Conservation (phyloP, 176 grass and related monocot species). For the Dendrocalamus sinicus region DNA sequence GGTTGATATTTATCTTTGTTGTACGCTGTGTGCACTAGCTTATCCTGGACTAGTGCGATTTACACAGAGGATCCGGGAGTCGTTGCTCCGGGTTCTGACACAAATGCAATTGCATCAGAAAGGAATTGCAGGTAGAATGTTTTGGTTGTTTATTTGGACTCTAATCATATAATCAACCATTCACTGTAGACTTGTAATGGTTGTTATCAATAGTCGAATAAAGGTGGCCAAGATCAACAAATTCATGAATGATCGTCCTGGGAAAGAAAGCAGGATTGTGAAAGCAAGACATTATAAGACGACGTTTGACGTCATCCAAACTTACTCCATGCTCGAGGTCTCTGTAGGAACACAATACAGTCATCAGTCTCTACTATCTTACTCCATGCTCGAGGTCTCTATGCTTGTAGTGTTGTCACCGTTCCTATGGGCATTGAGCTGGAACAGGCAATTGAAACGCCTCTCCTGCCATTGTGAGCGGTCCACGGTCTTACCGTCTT, state of each 20-base stretch:
- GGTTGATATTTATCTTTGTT: too few relatives aligned
- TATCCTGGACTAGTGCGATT: too few relatives aligned
- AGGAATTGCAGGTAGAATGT: too few relatives aligned
- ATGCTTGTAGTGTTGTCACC: neutral
- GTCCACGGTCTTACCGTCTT: neutral
- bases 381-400: too few relatives aligned
- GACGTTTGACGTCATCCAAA: constrained; percentile 47
- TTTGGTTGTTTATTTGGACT: too few relatives aligned
- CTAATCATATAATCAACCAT: constrained; percentile 53
- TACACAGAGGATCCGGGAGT: too few relatives aligned
- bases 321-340: constrained; percentile 68
- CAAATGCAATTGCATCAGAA: too few relatives aligned
- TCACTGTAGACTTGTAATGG: constrained; percentile 76
- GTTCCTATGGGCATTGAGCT: neutral
- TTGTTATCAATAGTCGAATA: constrained; percentile 90
- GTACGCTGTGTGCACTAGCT: too few relatives aligned
- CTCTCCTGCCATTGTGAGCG: constrained; percentile 9
- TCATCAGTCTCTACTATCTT: constrained; percentile 13
- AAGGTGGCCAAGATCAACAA: constrained; percentile 61
- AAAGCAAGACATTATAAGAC: constrained; percentile 43
- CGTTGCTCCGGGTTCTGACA: too few relatives aligned
- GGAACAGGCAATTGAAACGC: constrained; percentile 28
- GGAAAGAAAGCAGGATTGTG: constrained; percentile 27
- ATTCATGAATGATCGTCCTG: constrained; percentile 56
- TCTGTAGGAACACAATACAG: constrained; percentile 51